Evolutionary conservation across 148 eudicot genomes (phyloP).

Genomic region (Camellia granthamiana): DNA sequence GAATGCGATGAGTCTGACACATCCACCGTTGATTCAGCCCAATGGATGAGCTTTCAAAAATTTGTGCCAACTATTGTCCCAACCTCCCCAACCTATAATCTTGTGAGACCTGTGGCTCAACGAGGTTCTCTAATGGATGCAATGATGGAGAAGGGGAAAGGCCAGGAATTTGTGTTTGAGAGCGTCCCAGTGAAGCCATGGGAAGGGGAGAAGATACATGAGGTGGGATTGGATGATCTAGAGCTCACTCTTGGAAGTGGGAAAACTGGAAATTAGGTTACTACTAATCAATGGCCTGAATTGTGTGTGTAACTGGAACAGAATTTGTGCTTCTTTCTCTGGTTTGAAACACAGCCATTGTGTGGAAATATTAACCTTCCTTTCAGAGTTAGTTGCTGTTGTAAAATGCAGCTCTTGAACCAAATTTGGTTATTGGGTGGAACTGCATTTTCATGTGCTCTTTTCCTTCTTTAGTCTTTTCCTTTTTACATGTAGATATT

Average conservation of each 20-base stretch:
- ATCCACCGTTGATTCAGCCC: conserved; percentile 80
- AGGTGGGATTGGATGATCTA: conserved; percentile 87
- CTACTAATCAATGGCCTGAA: background rate
- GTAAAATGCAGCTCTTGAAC: conserved; percentile 11
- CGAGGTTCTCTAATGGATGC: conserved; percentile 43
- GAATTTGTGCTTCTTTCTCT: background rate
- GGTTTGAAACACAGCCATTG: conserved; percentile 13
- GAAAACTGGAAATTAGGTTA: conserved; percentile 31
- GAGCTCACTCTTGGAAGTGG: conserved; percentile 94
- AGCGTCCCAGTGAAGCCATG: conserved; percentile 65
- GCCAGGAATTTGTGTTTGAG: conserved; percentile 55
- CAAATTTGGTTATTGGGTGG: conserved; percentile 7
- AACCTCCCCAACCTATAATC: conserved; percentile 74
- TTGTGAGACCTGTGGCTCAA: conserved; percentile 58
- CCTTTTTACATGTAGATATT: conserved; percentile 48
- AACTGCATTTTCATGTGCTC: conserved; percentile 10
- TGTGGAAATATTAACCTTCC: conserved; percentile 7
- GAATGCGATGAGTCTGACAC: conserved; percentile 94
- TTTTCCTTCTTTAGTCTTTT: conserved; percentile 10
- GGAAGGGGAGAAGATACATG: conserved; percentile 92
- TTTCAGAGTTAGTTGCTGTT: background rate
- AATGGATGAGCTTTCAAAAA: conserved; percentile 79
- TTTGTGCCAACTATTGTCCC: conserved; percentile 58
- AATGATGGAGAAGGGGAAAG: conserved; percentile 53
- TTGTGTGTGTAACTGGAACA: background rate